Base-by-base conservation (phyloP, 257 asterid genomes). In the Solanum appendiculatum region DNA sequence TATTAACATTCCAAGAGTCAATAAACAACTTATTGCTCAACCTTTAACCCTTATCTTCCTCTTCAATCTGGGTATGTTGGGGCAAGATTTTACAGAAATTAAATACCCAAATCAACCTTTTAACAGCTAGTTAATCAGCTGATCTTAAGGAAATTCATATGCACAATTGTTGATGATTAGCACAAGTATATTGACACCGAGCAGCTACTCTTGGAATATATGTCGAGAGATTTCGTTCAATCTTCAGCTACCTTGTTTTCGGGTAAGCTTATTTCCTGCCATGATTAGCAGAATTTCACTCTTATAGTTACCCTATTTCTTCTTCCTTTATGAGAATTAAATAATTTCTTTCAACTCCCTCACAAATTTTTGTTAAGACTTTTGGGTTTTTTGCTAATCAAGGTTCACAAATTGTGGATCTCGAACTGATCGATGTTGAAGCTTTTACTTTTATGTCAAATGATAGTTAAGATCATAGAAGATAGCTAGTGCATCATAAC, bases 141-240 rank as follows among this genome's bases (percentile, higher is more conserved):
- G 86, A 87, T 78, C 85, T 21, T 87, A 92, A 91, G 40, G 77
- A 15, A 31, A 69, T 69, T 31, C 77, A 15, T 15, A n/a, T n/a
- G n/a, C n/a, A n/a, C n/a, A n/a, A 31, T 33, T 31, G 5, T 21
- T 46, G 85, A 29, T 29, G 18, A 46, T 46, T 29, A 46, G 31
- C 68, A 29, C 9, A 80, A 80, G n/a, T n/a, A n/a, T n/a, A n/a
- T 27, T 56, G 27, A 7, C 66, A 8, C n/a, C 36, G 66, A 56
- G 66, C 66, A 56, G 25, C 63, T 27, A 34, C 7, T 9, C 34
- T 2, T 44, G 86, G 90, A 92, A 54, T 87, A 89, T 88, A 92
- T 92, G 94, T 90, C 91, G 16, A 89, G 92, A 70, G 84, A 27
- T 89, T 88, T 74, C 40, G 83, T 88, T 85, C 88, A 91, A 69